phyloP scores from a whole-genome alignment of 179 eudicot species.

The Gypsophila paniculata region DNA sequence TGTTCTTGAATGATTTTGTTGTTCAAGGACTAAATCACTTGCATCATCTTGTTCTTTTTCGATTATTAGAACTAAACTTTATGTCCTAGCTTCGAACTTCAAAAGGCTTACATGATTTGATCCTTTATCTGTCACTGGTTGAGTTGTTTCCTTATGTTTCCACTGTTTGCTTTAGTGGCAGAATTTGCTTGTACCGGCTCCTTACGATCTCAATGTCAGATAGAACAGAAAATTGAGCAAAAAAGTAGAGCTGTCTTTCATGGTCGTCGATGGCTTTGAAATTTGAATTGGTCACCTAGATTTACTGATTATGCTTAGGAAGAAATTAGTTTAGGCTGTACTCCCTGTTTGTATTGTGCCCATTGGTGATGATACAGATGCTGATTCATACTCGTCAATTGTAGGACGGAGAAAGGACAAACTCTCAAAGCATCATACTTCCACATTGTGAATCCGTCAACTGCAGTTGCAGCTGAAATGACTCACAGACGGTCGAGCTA shows the following conservation, averaged over 20 bases:
- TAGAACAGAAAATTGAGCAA: neutral
- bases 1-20: neutral
- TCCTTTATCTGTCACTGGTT: too few relatives aligned
- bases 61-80: too few relatives aligned
- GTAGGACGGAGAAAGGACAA: slow-evolving; percentile 80
- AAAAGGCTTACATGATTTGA: too few relatives aligned
- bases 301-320: neutral
- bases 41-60: neutral
- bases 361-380: neutral
- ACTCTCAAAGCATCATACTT: slow-evolving; percentile 69
- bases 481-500: slow-evolving; percentile 53
- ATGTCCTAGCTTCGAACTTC: neutral
- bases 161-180: too few relatives aligned
- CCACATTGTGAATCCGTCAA: slow-evolving; percentile 55
- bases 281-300: neutral
- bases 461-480: slow-evolving; percentile 85
- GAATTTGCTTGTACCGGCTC: neutral
- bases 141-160: too few relatives aligned
- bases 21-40: neutral
- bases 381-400: neutral
- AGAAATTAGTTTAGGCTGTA: neutral
- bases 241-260: neutral
- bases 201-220: neutral
- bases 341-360: neutral
- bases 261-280: neutral